Conservation (phyloP, 352 stramenopile species). For the Saprolegnia diclina region DNA sequence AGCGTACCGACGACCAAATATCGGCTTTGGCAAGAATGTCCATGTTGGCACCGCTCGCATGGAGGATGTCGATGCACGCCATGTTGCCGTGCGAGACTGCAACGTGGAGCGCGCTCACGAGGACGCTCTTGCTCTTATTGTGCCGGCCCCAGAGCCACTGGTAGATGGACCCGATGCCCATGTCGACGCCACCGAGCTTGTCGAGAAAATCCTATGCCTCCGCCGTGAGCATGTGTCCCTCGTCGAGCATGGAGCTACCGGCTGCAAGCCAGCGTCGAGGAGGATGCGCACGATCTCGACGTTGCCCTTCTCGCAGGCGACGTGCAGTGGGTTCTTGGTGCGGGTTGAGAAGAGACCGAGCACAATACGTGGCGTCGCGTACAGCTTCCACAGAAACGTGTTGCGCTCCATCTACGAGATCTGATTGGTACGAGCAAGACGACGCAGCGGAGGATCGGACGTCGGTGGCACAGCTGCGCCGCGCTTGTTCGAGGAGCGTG, state of each 20-base stretch:
- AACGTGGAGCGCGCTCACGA: constrained; percentile 63
- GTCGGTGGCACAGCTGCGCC: background rate
- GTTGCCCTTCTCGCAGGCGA: constrained; percentile 12
- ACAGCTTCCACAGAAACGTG: constrained; percentile 22
- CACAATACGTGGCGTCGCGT: constrained; percentile 16
- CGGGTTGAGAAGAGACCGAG: constrained; percentile 9
- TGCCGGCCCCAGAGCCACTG: constrained; percentile 53
- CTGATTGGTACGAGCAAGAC: background rate
- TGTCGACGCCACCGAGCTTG: constrained; percentile 32
- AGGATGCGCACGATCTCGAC: constrained; percentile 12
- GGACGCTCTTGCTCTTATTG: constrained; percentile 43
- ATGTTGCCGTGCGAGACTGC: constrained; percentile 63
- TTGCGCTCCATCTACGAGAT: constrained; percentile 4
- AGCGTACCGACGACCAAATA: constrained; percentile 71
- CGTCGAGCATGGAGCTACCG: background rate
- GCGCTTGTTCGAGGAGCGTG: constrained; percentile 10
- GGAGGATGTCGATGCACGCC: constrained; percentile 47
- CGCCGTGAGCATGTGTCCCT: constrained; percentile 48
- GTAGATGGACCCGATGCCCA: constrained; percentile 36
- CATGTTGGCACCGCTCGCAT: constrained; percentile 47
- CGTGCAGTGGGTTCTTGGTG: constrained; percentile 23
- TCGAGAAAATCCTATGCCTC: constrained; percentile 40
- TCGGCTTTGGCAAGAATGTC: constrained; percentile 58
- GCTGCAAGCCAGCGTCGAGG: constrained; percentile 5
- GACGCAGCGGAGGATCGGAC: background rate